Base-by-base conservation (phyloP, 306 rosid species). In the Prunus fruticosa region DNA sequence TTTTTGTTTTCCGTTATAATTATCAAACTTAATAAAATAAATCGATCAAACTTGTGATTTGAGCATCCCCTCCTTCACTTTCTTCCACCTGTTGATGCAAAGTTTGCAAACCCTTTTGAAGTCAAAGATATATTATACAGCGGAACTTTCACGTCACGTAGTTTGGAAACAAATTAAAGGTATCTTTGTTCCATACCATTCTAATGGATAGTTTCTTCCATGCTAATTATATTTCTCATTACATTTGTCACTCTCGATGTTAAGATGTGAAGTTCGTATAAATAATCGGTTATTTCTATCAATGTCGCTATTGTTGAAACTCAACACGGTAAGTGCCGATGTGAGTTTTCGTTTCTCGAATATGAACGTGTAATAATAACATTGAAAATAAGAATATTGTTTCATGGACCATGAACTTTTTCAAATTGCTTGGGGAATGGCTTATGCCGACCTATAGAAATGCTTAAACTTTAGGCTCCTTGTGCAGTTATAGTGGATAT, bases 1-100 rank as follows among this genome's bases (percentile, higher is more conserved):
- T 63, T 77, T 76, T 46, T 49, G 67, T 50, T 67, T 32, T 72
- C 71, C 64, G 32, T 45, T 25, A 30, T 66, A 14, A 25, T 30
- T 51, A 50, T 76, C 15, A 54, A 67, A 67, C 47, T 25, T 16
- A 2, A 76, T 64, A 18, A 10, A 16, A 54, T 49, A 18, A 14
- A 52, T 47, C 15, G 53, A 64, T 12, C 23, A 22, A 34, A 22
- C 13, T 25, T 15, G 60, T 56, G 67, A 54, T 57, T 47, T 56
- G 20, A 54, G 74, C 38, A 53, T 60, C 67, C 49, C 13, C 41
- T 46, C 12, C 11, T 54, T 32, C 2, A 52, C 41, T 64, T 67
- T 67, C 67, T 27, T 34, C 57, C 18, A 45, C 72, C 18, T 45
- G 56, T 38, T 38, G 43, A 38, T 38, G 43, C 43, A 38, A 50